Conservation (phyloP, 1,284 basidiomycete species). For the Cronartium quercuum region DNA sequence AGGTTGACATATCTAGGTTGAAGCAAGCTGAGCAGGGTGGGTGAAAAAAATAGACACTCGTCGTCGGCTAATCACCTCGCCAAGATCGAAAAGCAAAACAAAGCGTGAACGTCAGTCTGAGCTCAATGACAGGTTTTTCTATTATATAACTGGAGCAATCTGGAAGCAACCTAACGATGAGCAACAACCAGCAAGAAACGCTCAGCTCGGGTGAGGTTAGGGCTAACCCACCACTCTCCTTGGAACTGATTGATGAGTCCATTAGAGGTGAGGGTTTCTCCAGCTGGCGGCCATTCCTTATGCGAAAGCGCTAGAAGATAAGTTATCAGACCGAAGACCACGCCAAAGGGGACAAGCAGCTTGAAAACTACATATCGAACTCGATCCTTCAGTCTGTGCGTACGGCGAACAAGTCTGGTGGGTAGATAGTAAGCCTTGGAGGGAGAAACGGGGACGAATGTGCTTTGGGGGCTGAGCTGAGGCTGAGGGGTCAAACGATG, state of each 20-base stretch:
- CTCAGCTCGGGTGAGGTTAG: conserved; percentile 14
- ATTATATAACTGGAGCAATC: too few relatives aligned
- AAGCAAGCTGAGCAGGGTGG: conserved; percentile 28
- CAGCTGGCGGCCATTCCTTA: conserved; percentile 14
- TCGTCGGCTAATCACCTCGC: conserved; percentile 23
- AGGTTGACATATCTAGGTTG: conserved; percentile 12
- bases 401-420: not conserved
- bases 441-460: not conserved
- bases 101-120: not conserved
- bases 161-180: conserved; percentile 21
- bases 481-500: not conserved
- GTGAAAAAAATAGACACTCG: conserved; percentile 34
- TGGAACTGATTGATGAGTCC: not conserved
- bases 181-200: conserved; percentile 23
- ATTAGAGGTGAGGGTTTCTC: not conserved
- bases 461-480: not conserved
- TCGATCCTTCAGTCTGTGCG: not conserved
- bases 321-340: not conserved
- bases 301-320: not conserved
- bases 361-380: not conserved
- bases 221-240: conserved; percentile 32
- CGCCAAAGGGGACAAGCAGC: not conserved
- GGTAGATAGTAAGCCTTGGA: not conserved
- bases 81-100: not conserved
- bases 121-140: not conserved